These are phyloP conservation scores for Claviceps digitariae DNA, from an alignment of 2,329 filamentous ascomycete genomes.

Conservation along the genomic window DNA sequence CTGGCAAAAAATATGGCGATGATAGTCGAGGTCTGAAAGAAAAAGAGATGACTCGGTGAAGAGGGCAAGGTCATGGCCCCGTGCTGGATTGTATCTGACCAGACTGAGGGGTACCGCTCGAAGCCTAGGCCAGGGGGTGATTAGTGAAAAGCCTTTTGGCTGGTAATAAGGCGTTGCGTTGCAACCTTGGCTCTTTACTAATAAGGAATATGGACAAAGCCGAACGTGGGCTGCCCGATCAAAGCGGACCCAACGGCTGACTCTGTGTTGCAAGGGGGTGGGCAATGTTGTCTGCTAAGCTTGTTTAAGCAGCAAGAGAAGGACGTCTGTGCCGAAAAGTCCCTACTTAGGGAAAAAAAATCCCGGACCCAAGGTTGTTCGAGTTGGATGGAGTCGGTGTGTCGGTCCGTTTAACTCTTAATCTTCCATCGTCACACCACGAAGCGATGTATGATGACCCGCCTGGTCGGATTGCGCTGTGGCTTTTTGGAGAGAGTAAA, in stretches of 20 bases:
- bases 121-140: background rate
- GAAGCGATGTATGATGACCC: background rate
- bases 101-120: conserved; percentile 26
- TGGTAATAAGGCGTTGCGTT: conserved; percentile 11
- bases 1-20: conserved; percentile 10
- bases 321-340: background rate
- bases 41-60: conserved; percentile 28
- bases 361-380: background rate
- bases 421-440: background rate
- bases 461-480: background rate
- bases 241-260: conserved; percentile 3
- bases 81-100: conserved; percentile 28
- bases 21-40: conserved; percentile 23
- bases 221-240: conserved; percentile 10
- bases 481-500: background rate
- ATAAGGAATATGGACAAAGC: conserved; percentile 3
- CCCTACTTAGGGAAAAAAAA: background rate
- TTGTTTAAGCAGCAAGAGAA: background rate
- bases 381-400: background rate
- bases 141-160: background rate
- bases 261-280: conserved; percentile 4
- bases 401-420: background rate
- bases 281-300: background rate
- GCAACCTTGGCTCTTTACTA: conserved; percentile 3
- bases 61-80: conserved; percentile 21